Evolutionary conservation across 495 filamentous ascomycete species (phyloP).

Genomic region (Neurospora terricola): DNA sequence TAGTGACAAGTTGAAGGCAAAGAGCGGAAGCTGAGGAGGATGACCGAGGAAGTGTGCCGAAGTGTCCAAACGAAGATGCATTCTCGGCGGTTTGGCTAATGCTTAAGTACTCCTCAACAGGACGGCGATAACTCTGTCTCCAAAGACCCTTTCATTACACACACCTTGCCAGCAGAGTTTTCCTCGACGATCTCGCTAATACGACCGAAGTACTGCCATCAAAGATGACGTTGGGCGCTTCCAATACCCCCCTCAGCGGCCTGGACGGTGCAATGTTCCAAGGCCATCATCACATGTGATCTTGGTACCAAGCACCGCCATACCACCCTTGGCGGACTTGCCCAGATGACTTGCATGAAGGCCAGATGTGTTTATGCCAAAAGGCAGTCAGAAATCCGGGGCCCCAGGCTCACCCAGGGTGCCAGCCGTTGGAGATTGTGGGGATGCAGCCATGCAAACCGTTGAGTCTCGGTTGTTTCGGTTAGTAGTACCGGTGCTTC

Average conservation of each 20-base stretch:
- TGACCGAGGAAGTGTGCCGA: background rate
- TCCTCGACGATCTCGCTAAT: background rate
- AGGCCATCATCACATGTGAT: background rate
- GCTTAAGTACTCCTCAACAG: background rate
- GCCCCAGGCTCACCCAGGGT: background rate
- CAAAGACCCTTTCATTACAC: background rate
- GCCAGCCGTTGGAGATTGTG: background rate
- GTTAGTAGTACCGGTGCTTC: conserved; percentile 5
- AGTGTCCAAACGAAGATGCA: background rate
- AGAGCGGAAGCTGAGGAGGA: background rate
- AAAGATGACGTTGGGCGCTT: background rate
- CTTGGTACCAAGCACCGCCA: background rate
- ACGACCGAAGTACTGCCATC: background rate
- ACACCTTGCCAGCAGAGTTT: background rate
- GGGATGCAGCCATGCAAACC: background rate
- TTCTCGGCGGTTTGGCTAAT: background rate
- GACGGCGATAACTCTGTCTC: background rate
- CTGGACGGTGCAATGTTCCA: background rate
- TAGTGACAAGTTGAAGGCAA: background rate
- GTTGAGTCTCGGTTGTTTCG: background rate
- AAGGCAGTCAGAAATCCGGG: background rate
- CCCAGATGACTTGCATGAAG: background rate
- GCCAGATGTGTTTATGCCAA: background rate
- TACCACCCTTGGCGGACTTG: background rate
- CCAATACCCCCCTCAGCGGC: background rate